These are phyloP conservation scores for Ceratobasidium sp. DNA, from an alignment of 1,284 basidiomycete genomes.

Conservation along the genomic window DNA sequence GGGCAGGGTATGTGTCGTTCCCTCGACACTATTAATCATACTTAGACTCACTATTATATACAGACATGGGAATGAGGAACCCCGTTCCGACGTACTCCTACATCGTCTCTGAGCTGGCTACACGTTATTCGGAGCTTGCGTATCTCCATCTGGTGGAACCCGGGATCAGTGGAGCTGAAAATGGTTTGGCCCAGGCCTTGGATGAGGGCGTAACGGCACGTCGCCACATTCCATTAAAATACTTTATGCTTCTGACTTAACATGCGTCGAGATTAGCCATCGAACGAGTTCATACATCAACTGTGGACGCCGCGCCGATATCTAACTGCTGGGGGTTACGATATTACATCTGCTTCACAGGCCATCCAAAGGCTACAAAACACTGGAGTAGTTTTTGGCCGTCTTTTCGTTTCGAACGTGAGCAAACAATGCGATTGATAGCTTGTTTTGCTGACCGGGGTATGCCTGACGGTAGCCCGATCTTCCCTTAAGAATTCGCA, in stretches of 20 bases:
- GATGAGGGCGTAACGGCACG: slow-evolving; percentile 38
- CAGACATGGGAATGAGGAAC: slow-evolving; percentile 43
- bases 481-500: neutral
- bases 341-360: slow-evolving; percentile 41
- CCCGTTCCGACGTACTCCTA: slow-evolving; percentile 53
- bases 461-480: slow-evolving; percentile 2
- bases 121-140: slow-evolving; percentile 56
- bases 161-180: slow-evolving; percentile 46
- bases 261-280: slow-evolving; percentile 46
- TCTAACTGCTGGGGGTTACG: slow-evolving; percentile 57
- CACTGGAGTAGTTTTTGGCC: neutral
- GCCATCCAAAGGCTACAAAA: slow-evolving; percentile 42
- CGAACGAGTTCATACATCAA: slow-evolving; percentile 40
- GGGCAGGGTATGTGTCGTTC: slow-evolving; percentile 44
- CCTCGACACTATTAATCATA: neutral
- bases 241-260: slow-evolving; percentile 45
- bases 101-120: slow-evolving; percentile 48
- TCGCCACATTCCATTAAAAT: slow-evolving; percentile 47
- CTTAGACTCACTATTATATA: neutral
- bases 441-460: neutral
- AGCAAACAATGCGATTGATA: neutral
- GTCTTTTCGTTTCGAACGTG: neutral
- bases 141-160: slow-evolving; percentile 42
- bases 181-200: slow-evolving; percentile 41
- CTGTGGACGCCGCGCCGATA: slow-evolving; percentile 48